Base-by-base conservation (phyloP, 2,329 filamentous ascomycete genomes). In the Trichocomaceae sp. region DNA sequence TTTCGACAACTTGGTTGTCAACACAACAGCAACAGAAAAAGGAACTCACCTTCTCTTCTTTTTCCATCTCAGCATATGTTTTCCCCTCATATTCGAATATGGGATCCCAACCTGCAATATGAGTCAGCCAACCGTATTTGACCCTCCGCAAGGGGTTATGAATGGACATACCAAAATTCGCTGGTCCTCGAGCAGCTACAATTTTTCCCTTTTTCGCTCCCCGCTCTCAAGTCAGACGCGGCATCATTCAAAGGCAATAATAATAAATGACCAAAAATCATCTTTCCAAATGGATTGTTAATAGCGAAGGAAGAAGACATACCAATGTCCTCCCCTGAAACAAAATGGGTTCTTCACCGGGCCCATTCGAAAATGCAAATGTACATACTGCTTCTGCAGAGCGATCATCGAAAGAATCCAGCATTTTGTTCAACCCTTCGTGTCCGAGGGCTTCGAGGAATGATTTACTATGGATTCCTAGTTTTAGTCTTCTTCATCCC, bases 41-140 rank as follows among this genome's bases (percentile, higher is more conserved):
- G 29, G 12, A 47, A 49, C 49, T 56, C 78, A 91, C 90, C 87
- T 96, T 92, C 76, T 88, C 89, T 72, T 87, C 77, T 60, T 84
- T 91, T 50, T 90, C 87, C 93, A 99, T 99, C 76, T 99, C 93
- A 26, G 93, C 93, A 69, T 95, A 86, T 76, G 93, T 99, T 73
- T 89, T 77, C 42, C 91, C 91, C 60, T 95, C 81, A 63, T 95
- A 92, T 74, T 99, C 93, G 65, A 99, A 99, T 60, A 95, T 86
- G 2, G 93, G 84, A 71, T 99, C 93, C 93, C 93, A 99, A 46
- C 92, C 91, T 95, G 60, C 3, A 51, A 41, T 10, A 12, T 29
- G 6, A 45, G 31, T 47, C 26, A 52, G 45, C 26, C 26, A 35
- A 45, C 20, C 35, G 41, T 44, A 15, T 37, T 15, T 8, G 17